phyloP scores from a whole-genome alignment of 176 grass and related monocot species.

The Oryza australiensis region DNA sequence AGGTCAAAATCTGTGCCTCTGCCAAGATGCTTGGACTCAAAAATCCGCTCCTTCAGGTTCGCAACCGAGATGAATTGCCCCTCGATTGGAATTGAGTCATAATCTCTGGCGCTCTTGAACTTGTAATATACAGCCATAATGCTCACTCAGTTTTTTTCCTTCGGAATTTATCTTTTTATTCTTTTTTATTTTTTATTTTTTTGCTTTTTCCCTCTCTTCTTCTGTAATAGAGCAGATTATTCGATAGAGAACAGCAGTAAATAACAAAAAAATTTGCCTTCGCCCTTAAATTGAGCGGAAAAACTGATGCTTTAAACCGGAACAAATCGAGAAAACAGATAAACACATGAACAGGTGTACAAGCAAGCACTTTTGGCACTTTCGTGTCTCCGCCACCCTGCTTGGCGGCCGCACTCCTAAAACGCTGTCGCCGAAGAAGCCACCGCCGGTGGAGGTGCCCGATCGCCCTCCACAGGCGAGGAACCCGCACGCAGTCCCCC shows the following conservation, averaged over 20 bases:
- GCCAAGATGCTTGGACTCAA: conserved; percentile 94
- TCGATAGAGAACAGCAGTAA: conserved; percentile 30
- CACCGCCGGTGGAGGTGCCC: neutral
- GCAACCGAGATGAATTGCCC: conserved; percentile 96
- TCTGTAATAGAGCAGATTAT: conserved; percentile 44
- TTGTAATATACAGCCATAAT: conserved; percentile 98
- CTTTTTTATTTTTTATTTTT: neutral
- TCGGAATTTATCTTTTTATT: conserved; percentile 44
- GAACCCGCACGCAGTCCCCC: neutral
- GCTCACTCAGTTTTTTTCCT: conserved; percentile 38
- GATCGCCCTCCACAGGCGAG: neutral
- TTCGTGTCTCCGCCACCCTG: conserved; percentile 26
- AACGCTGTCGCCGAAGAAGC: conserved; percentile 4
- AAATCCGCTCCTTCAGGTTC: conserved; percentile 96
- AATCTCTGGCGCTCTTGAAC: conserved; percentile 99
- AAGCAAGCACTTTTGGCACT: conserved; percentile 33
- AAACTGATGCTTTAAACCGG: conserved; percentile 51
- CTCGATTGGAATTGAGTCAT: conserved; percentile 90
- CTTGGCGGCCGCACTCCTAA: conserved; percentile 22
- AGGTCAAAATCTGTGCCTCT: conserved; percentile 98
- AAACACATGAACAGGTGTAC: conserved; percentile 49
- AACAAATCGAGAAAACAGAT: conserved; percentile 37
- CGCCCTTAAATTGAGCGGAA: conserved; percentile 42
- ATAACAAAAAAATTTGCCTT: conserved; percentile 33
- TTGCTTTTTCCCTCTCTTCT: conserved; percentile 18